Evolutionary conservation across 192 early-diverging fungal species (phyloP).

Genomic region (Coemansia sp.): DNA sequence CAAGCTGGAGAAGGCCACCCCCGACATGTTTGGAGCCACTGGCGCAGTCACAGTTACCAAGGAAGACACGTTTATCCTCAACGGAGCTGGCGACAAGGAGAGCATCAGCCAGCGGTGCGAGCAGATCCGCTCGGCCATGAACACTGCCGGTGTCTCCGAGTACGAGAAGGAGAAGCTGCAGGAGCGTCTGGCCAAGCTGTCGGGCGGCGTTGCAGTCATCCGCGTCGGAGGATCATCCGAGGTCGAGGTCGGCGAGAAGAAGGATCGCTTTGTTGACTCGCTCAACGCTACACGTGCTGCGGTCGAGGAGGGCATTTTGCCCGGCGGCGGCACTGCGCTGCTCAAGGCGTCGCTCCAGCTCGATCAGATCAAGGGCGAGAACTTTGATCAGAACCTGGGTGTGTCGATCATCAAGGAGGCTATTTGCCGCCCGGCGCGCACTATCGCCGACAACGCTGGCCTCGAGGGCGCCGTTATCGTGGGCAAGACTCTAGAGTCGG

Average conservation of each 20-base stretch:
- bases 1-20: constrained; percentile 93
- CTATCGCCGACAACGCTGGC: constrained; percentile 97
- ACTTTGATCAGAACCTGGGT: constrained; percentile 99
- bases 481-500: constrained; percentile 87
- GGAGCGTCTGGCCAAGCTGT: constrained; percentile 97
- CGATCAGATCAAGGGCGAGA: constrained; percentile 77
- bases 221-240: constrained; percentile 97
- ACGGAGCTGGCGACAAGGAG: constrained; percentile 92
- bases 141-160: constrained; percentile 76
- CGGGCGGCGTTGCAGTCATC: constrained; percentile 98
- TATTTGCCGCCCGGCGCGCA: constrained; percentile 88
- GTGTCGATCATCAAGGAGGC: constrained; percentile 95
- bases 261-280: constrained; percentile 99
- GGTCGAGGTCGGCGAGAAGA: constrained; percentile 99
- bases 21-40: constrained; percentile 88
- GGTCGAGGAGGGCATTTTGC: constrained; percentile 98
- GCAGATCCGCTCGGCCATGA: constrained; percentile 93
- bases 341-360: constrained; percentile 90
- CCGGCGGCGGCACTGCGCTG: constrained; percentile 96
- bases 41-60: constrained; percentile 92
- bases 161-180: constrained; percentile 99
- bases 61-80: constrained; percentile 98
- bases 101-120: constrained; percentile 89
- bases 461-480: constrained; percentile 95
- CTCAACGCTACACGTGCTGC: constrained; percentile 98